These are phyloP conservation scores for Eucalyptus erythrocorys DNA, from an alignment of 345 rosid species.

Conservation along the genomic window DNA sequence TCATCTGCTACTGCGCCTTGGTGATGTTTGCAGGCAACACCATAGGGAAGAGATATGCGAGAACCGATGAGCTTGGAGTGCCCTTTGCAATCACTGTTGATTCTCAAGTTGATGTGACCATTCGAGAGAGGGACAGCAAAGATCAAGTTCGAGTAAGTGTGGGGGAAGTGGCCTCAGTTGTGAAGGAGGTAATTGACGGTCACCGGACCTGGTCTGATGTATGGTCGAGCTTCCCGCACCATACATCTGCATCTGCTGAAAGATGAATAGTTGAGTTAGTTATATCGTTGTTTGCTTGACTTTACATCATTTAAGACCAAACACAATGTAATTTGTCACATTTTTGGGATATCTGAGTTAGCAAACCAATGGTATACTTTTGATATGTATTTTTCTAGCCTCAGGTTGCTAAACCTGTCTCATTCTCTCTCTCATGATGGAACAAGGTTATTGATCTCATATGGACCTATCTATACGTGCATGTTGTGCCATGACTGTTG, in stretches of 20 bases:
- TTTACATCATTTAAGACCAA: not conserved
- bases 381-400: not conserved
- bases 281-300: not conserved
- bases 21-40: conserved; percentile 51
- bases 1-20: not conserved
- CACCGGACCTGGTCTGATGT: conserved; percentile 62
- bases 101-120: conserved; percentile 55
- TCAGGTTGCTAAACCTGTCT: not conserved
- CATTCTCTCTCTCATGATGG: not conserved
- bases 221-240: conserved; percentile 68
- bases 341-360: not conserved
- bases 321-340: not conserved
- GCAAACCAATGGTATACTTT: not conserved
- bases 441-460: not conserved
- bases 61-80: conserved; percentile 91
- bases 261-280: not conserved
- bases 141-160: conserved; percentile 69
- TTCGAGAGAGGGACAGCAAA: conserved; percentile 91
- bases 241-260: conserved; percentile 45
- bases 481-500: not conserved
- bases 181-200: conserved; percentile 63
- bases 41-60: conserved; percentile 89
- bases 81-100: conserved; percentile 94
- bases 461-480: not conserved
- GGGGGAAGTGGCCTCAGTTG: conserved; percentile 53